Conservation (phyloP, 2,329 filamentous ascomycete genomes). For the Alternaria sp. region DNA sequence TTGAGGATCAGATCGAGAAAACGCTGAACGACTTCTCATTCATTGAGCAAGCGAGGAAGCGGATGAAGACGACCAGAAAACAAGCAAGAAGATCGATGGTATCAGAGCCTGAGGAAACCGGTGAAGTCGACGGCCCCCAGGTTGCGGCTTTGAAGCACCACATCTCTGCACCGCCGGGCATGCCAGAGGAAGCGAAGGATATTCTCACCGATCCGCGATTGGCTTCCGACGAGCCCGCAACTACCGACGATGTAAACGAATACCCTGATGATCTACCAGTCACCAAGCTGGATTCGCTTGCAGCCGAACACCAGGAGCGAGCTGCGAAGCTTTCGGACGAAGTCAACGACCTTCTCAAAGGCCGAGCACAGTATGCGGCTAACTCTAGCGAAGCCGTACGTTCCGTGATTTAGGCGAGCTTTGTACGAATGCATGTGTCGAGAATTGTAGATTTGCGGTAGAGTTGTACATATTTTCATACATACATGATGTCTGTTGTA, state of each 20-base stretch:
- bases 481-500: neutral
- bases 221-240: slow-evolving; percentile 5
- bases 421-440: neutral
- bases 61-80: slow-evolving; percentile 9
- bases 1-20: slow-evolving; percentile 76
- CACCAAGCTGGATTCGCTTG: slow-evolving; percentile 1
- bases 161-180: slow-evolving; percentile 6
- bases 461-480: neutral
- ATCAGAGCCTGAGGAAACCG: neutral
- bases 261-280: slow-evolving; percentile 23
- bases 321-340: neutral
- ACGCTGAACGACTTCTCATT: slow-evolving; percentile 65
- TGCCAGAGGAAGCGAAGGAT: slow-evolving; percentile 19
- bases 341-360: slow-evolving; percentile 3
- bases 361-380: neutral
- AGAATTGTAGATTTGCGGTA: neutral
- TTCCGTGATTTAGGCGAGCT: neutral
- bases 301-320: neutral
- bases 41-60: slow-evolving; percentile 21
- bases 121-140: neutral
- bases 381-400: neutral
- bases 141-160: neutral
- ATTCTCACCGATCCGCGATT: slow-evolving; percentile 23
- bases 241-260: slow-evolving; percentile 20
- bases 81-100: slow-evolving; percentile 11